Evolutionary conservation across 2,329 filamentous ascomycete species (phyloP).

Genomic region (Verticillium tricorpus): DNA sequence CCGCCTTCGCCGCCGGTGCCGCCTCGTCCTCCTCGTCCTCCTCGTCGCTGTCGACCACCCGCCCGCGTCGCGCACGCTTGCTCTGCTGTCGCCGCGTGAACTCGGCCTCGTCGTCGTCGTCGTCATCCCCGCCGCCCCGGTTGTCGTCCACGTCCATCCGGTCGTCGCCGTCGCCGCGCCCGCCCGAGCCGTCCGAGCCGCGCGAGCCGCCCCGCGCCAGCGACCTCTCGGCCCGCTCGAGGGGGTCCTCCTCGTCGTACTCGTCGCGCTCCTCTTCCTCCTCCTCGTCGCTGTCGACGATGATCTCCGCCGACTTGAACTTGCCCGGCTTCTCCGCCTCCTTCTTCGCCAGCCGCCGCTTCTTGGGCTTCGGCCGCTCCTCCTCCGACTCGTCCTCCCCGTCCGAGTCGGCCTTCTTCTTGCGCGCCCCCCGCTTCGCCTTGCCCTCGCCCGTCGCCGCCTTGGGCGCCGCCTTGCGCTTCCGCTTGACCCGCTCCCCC

Average conservation of each 20-base stretch:
- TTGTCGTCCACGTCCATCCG: slow-evolving; percentile 50
- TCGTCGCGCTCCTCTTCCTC: slow-evolving; percentile 16
- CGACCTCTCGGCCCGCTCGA: slow-evolving; percentile 41
- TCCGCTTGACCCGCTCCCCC: slow-evolving; percentile 74
- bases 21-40: slow-evolving; percentile 39
- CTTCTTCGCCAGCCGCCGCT: slow-evolving; percentile 48
- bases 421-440: slow-evolving; percentile 38
- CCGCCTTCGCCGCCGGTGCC: slow-evolving; percentile 14
- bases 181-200: slow-evolving; percentile 23
- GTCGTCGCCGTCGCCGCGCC: slow-evolving; percentile 24
- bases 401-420: slow-evolving; percentile 56
- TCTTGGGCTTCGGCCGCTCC: slow-evolving; percentile 56
- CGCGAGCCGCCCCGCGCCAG: slow-evolving; percentile 30
- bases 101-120: slow-evolving; percentile 49
- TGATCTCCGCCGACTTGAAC: slow-evolving; percentile 81
- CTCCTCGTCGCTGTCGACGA: slow-evolving; percentile 64
- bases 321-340: slow-evolving; percentile 50
- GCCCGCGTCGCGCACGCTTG: slow-evolving; percentile 41
- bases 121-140: slow-evolving; percentile 26
- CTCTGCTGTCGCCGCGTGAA: slow-evolving; percentile 37
- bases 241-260: slow-evolving; percentile 36
- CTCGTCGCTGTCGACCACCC: slow-evolving; percentile 52
- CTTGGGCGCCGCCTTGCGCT: slow-evolving; percentile 53
- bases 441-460: slow-evolving; percentile 32
- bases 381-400: slow-evolving; percentile 41